Percentiles rank a stretch among this genome's conserved stretches.
phyloP scores from a whole-genome alignment of 2,329 filamentous ascomycete genomes.

The Nemania bipapillata region DNA sequence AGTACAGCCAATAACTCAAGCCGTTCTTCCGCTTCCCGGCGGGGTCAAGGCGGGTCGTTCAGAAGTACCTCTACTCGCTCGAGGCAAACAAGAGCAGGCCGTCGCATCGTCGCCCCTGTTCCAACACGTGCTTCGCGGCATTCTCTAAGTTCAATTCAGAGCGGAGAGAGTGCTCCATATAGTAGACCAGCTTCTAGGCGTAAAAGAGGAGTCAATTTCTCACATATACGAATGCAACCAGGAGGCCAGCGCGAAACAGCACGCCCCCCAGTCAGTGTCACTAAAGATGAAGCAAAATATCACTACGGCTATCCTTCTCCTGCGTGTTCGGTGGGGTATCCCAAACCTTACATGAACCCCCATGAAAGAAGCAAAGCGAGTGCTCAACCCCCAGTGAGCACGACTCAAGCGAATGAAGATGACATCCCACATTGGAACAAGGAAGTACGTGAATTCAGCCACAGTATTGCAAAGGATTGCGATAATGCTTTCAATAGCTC shows the following conservation, averaged over 20 bases:
- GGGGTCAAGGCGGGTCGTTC: constrained; percentile 53
- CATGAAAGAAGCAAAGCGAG: constrained; percentile 31
- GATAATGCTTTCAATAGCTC: constrained; percentile 89
- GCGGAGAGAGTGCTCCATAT: constrained; percentile 56
- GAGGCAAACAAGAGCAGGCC: constrained; percentile 39
- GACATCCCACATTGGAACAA: constrained; percentile 65
- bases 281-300: constrained; percentile 47
- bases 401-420: constrained; percentile 37
- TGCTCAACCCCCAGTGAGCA: constrained; percentile 45
- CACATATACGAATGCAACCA: constrained; percentile 58
- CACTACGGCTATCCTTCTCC: constrained; percentile 43
- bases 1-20: constrained; percentile 48
- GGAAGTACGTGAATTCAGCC: constrained; percentile 84
- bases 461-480: constrained; percentile 86
- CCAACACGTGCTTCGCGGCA: constrained; percentile 52
- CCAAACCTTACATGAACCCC: constrained; percentile 23
- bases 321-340: constrained; percentile 40
- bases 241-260: constrained; percentile 30
- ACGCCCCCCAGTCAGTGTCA: constrained; percentile 46
- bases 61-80: constrained; percentile 51
- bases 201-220: constrained; percentile 67
- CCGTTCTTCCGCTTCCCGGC: constrained; percentile 44
- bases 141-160: constrained; percentile 65
- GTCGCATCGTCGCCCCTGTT: constrained; percentile 47
- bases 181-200: constrained; percentile 59